Evolutionary conservation across 225 moss, liverwort and hornwort species (phyloP).

Genomic region (Rhytidiadelphus loreus): DNA sequence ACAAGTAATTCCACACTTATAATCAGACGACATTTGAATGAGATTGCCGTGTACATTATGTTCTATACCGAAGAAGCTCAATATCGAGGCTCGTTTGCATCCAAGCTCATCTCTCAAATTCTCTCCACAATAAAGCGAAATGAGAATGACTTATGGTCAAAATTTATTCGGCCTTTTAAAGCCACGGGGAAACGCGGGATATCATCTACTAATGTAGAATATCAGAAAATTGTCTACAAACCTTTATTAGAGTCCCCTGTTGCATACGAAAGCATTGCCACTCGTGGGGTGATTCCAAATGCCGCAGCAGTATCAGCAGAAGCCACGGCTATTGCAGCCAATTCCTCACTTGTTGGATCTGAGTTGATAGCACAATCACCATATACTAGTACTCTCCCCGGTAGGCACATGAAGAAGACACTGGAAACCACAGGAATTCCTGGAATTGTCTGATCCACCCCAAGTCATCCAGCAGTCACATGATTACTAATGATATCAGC

Average conservation of each 20-base stretch:
- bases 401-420: constrained; percentile 93
- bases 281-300: constrained; percentile 76
- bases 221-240: background rate
- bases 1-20: background rate
- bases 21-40: background rate
- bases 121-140: background rate
- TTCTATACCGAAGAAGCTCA: background rate
- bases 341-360: constrained; percentile 65
- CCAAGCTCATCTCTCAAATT: background rate
- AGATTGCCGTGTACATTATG: background rate
- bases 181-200: background rate
- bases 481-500: background rate
- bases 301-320: constrained; percentile 91
- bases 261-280: constrained; percentile 91
- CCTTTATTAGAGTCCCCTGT: constrained; percentile 92
- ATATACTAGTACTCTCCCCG: constrained; percentile 80
- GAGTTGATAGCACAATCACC: constrained; percentile 97
- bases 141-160: background rate
- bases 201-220: background rate
- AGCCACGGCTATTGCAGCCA: constrained; percentile 85
- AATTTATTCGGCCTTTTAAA: background rate
- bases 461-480: background rate
- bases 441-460: constrained; percentile 54
- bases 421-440: constrained; percentile 83
- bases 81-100: background rate